These are phyloP conservation scores for Tolypocladium album DNA, from an alignment of 2,329 filamentous ascomycete genomes.

Conservation along the genomic window DNA sequence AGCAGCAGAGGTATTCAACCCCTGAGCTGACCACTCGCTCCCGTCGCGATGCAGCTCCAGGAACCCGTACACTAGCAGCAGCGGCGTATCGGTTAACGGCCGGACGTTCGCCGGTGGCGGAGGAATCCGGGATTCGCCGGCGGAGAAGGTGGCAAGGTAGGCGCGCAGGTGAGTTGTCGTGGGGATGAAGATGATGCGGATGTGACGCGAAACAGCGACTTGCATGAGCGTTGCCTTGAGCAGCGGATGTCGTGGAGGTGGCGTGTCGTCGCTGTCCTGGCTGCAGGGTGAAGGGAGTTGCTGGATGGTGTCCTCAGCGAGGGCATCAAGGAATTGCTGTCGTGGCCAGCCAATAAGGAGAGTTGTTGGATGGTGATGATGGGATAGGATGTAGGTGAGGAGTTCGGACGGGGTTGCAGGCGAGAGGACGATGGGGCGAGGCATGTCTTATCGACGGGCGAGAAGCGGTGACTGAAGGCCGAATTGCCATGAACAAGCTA, in stretches of 20 bases:
- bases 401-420: slow-evolving; percentile 49
- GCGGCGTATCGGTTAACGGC: slow-evolving; percentile 16
- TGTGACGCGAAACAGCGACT: slow-evolving; percentile 55
- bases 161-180: slow-evolving; percentile 70
- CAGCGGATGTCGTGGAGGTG: slow-evolving; percentile 22
- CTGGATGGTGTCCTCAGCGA: slow-evolving; percentile 36
- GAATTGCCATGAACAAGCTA: background rate
- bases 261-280: background rate
- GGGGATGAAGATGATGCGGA: slow-evolving; percentile 62
- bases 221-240: slow-evolving; percentile 57
- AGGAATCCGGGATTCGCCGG: slow-evolving; percentile 22
- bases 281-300: slow-evolving; percentile 6
- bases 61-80: slow-evolving; percentile 54
- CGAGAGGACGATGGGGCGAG: slow-evolving; percentile 32
- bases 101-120: slow-evolving; percentile 18
- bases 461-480: background rate
- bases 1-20: slow-evolving; percentile 52
- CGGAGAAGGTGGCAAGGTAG: slow-evolving; percentile 51
- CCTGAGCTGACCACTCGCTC: slow-evolving; percentile 67
- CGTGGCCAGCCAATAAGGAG: slow-evolving; percentile 61
- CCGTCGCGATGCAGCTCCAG: slow-evolving; percentile 55
- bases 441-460: background rate
- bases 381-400: slow-evolving; percentile 50
- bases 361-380: slow-evolving; percentile 46
- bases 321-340: slow-evolving; percentile 50